These are phyloP conservation scores for Amauroascus verrucosus DNA, from an alignment of 2,329 filamentous ascomycete genomes.

Conservation along the genomic window DNA sequence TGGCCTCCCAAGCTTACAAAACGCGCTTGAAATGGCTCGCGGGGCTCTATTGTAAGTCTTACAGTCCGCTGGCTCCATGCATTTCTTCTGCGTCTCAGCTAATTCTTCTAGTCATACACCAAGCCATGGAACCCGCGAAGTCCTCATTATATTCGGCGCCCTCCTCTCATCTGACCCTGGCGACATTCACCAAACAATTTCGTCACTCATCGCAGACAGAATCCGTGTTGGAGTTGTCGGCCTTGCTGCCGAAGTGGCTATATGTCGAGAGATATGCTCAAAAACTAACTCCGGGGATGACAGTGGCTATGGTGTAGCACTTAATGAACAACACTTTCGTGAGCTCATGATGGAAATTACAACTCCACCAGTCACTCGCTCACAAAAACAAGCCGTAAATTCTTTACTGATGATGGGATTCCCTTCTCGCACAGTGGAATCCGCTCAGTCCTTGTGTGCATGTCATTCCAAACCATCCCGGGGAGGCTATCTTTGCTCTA, in stretches of 20 bases:
- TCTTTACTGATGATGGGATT: slow-evolving; percentile 95
- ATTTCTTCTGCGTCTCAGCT: not conserved
- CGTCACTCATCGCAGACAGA: slow-evolving; percentile 64
- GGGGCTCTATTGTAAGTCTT: slow-evolving; percentile 66
- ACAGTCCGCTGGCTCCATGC: not conserved
- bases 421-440: slow-evolving; percentile 70
- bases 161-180: slow-evolving; percentile 84
- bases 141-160: slow-evolving; percentile 84
- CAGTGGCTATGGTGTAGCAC: slow-evolving; percentile 65
- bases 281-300: slow-evolving; percentile 72
- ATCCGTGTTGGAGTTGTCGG: slow-evolving; percentile 86
- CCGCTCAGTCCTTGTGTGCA: slow-evolving; percentile 66
- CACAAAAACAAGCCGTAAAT: slow-evolving; percentile 40
- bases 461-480: slow-evolving; percentile 75
- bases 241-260: slow-evolving; percentile 79
- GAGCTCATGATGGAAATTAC: slow-evolving; percentile 84
- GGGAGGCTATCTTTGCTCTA: slow-evolving; percentile 82
- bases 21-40: slow-evolving; percentile 89
- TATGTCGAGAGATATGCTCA: slow-evolving; percentile 81
- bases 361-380: slow-evolving; percentile 74
- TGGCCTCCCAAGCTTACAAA: slow-evolving; percentile 75
- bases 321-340: slow-evolving; percentile 77
- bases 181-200: slow-evolving; percentile 87
- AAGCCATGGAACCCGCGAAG: slow-evolving; percentile 83
- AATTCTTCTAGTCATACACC: slow-evolving; percentile 60